Conservation (phyloP, 1,284 basidiomycete species). For the Cronartium quercuum region DNA sequence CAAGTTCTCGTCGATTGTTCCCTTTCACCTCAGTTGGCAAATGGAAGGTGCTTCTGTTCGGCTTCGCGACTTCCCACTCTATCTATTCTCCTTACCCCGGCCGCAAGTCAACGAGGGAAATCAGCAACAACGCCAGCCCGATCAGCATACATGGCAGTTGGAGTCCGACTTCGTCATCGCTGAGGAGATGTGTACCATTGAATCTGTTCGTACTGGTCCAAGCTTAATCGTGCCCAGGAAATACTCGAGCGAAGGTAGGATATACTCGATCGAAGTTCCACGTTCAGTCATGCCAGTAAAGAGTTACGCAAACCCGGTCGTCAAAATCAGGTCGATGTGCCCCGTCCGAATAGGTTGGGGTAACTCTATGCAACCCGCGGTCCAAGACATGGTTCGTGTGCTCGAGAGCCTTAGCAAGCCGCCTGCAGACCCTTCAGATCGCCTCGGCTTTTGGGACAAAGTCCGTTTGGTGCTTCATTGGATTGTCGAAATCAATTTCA, state of each 20-base stretch:
- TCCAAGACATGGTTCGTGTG: slow-evolving; percentile 78
- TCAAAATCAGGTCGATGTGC: slow-evolving; percentile 63
- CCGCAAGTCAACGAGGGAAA: slow-evolving; percentile 36
- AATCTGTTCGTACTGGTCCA: slow-evolving; percentile 65
- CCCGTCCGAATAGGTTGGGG: slow-evolving; percentile 75
- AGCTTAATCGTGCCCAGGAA: slow-evolving; percentile 58
- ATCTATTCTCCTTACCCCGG: slow-evolving; percentile 52
- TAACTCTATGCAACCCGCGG: slow-evolving; percentile 75
- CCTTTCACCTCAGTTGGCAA: slow-evolving; percentile 69
- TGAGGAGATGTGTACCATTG: slow-evolving; percentile 63
- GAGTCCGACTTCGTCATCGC: slow-evolving; percentile 77
- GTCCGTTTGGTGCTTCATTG: slow-evolving; percentile 79
- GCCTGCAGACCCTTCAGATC: slow-evolving; percentile 76
- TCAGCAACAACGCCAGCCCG: slow-evolving; percentile 13
- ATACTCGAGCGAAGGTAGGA: slow-evolving; percentile 47
- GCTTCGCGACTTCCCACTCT: slow-evolving; percentile 66
- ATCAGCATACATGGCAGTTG: slow-evolving; percentile 57
- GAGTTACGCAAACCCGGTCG: slow-evolving; percentile 65
- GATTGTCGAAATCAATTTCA: slow-evolving; percentile 66
- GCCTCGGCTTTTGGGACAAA: slow-evolving; percentile 94
- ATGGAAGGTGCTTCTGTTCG: slow-evolving; percentile 61
- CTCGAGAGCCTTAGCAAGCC: slow-evolving; percentile 75
- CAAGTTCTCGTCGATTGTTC: slow-evolving; percentile 72
- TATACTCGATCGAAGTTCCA: slow-evolving; percentile 64
- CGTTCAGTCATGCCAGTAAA: slow-evolving; percentile 96